Evolutionary conservation across 2,329 filamentous ascomycete species (phyloP).

Genomic region (Neophaeococcomyces aloes): DNA sequence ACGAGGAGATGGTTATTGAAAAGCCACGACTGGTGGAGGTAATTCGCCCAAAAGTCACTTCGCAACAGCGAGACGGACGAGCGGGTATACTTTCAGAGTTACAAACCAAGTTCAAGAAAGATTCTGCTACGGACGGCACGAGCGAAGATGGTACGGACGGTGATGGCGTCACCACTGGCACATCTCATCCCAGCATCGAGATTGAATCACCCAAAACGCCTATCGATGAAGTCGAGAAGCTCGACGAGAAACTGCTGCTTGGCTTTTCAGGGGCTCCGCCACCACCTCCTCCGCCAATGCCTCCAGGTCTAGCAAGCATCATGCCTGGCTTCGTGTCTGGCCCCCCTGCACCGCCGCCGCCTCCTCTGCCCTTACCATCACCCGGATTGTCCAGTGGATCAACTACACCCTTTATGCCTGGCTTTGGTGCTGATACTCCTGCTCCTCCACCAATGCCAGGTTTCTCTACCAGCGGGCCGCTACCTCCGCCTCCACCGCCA

Average conservation of each 20-base stretch:
- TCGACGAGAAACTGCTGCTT: constrained; percentile 21
- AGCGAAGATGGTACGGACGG: constrained; percentile 43
- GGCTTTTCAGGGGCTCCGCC: constrained; percentile 29
- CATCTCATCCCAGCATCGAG: constrained; percentile 65
- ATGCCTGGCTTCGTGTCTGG: constrained; percentile 34
- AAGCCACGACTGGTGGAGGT: constrained; percentile 71
- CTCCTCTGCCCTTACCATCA: constrained; percentile 35
- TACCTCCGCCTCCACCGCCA: constrained; percentile 34
- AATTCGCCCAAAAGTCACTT: constrained; percentile 57
- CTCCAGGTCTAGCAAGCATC: constrained; percentile 24
- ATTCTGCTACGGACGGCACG: constrained; percentile 54
- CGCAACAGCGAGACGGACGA: constrained; percentile 55
- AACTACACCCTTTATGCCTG: constrained; percentile 43
- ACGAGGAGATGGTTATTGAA: constrained; percentile 56
- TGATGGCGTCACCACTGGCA: constrained; percentile 61
- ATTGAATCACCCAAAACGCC: constrained; percentile 59
- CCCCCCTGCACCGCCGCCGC: constrained; percentile 41
- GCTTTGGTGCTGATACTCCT: constrained; percentile 33
- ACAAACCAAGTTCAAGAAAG: constrained; percentile 60
- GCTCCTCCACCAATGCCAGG: constrained; percentile 37
- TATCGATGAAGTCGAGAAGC: constrained; percentile 46
- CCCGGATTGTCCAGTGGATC: constrained; percentile 37
- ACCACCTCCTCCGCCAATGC: constrained; percentile 26
- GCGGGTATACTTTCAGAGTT: constrained; percentile 61
- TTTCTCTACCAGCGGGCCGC: constrained; percentile 32